A percentile compares a stretch with the other conserved stretches of the same genome.
These are phyloP conservation scores for Scorias spongiosa DNA, from an alignment of 2,329 filamentous ascomycete genomes.

Conservation along the genomic window DNA sequence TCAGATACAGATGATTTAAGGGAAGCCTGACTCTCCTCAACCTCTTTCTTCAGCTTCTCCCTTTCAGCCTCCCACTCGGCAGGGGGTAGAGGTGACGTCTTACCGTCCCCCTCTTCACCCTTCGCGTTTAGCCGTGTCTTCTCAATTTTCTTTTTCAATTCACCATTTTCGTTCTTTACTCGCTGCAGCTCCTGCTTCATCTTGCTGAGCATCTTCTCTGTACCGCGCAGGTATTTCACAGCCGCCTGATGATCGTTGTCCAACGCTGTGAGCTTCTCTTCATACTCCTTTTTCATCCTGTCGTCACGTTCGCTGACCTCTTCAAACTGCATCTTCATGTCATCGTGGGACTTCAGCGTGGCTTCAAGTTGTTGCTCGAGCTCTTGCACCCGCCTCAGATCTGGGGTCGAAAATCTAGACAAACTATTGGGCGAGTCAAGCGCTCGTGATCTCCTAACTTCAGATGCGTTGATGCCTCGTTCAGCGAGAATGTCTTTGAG, in stretches of 20 bases:
- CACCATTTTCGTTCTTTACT: conserved; percentile 74
- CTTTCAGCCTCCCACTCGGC: conserved; percentile 65
- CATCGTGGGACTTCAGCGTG: conserved; percentile 66
- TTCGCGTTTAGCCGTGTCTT: conserved; percentile 16
- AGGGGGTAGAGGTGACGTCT: conserved; percentile 23
- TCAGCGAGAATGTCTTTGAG: conserved; percentile 86
- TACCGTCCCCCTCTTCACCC: conserved; percentile 11
- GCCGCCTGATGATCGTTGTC: conserved; percentile 97
- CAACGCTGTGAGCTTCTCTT: conserved; percentile 82
- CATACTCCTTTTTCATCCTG: conserved; percentile 76
- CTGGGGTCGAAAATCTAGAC: conserved; percentile 52
- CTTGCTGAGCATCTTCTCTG: conserved; percentile 96
- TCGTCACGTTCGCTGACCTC: conserved; percentile 64
- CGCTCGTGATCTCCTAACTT: conserved; percentile 54
- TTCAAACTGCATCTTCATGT: conserved; percentile 64
- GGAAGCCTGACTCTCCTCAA: conserved; percentile 54
- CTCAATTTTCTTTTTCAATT: conserved; percentile 64
- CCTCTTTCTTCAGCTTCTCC: conserved; percentile 47
- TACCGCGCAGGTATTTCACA: conserved; percentile 94
- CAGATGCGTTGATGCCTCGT: conserved; percentile 67
- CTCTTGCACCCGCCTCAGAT: conserved; percentile 63
- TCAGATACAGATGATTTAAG: conserved; percentile 49
- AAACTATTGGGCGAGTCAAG: conserved; percentile 57
- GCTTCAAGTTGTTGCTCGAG: conserved; percentile 76
- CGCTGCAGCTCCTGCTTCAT: conserved; percentile 95